Base-by-base conservation (phyloP, 2,329 filamentous ascomycete genomes). In the Colletotrichum sp. region DNA sequence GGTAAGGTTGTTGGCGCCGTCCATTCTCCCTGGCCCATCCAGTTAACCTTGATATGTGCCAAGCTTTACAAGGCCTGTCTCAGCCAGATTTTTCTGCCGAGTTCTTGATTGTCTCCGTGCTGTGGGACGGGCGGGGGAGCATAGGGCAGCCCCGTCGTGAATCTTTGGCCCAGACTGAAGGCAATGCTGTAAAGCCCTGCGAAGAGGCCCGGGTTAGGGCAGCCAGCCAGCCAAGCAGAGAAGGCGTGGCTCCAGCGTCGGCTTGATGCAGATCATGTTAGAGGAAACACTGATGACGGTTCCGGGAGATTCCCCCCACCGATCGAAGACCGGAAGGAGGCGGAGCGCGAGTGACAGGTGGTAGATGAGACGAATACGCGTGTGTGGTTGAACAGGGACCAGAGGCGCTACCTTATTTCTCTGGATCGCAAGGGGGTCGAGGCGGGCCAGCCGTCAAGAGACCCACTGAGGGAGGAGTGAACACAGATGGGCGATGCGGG, bases 241-340 rank as follows among this genome's bases (percentile, higher is more conserved):
- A 39, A 63, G 60, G 32, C 66, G 55, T 71, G 59, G 71, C 66
- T 66, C 52, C 65, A 71, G 66, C 66, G 63, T 71, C 75, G 60
- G 65, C 66, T 76, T 76, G 75, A 76, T 36, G 75, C 71, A 76
- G 75, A 76, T 76, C 75, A 63, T 75, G 71, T 71, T 67, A 81
- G 80, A 76, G 77, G 78, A 80, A 78, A 79, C 76, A 77, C 60
- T 69, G 72, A 75, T 72, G 67, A 75, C 66, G 36, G 71, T 63
- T 55, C 60, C 68, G 78, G 76, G 72, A 68, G 70, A 68, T 74
- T 39, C 65, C 59, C 77, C 78, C 78, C 77, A 78, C 78, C 76
- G 72, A 77, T 78, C 77, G 75, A 72, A 78, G 76, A 80, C 78
- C 79, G 76, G 77, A 80, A 79, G 80, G 72, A 79, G 79, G 71